Conservation (phyloP, 2,329 filamentous ascomycete genomes). For the Aspergillus sp. region DNA sequence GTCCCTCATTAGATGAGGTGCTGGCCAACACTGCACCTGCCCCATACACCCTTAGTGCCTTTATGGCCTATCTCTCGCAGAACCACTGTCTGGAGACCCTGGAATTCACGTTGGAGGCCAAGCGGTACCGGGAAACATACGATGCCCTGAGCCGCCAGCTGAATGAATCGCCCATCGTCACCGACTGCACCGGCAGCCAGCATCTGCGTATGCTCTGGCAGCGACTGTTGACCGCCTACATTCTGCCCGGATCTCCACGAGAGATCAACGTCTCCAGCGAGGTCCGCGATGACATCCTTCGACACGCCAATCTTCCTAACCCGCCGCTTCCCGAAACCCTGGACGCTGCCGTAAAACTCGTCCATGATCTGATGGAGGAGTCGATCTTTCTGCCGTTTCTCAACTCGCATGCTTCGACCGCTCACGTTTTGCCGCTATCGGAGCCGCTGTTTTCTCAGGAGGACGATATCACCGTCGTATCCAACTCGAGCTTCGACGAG, state of each 20-base stretch:
- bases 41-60: constrained; percentile 87
- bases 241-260: constrained; percentile 77
- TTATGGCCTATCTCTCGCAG: constrained; percentile 94
- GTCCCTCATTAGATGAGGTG: constrained; percentile 82
- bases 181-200: constrained; percentile 60
- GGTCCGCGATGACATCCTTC: constrained; percentile 78
- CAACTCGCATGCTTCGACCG: constrained; percentile 61
- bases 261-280: constrained; percentile 88
- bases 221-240: constrained; percentile 85
- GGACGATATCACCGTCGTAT: constrained; percentile 37
- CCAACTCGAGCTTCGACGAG: constrained; percentile 34
- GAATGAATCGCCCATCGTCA: constrained; percentile 47
- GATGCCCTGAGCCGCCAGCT: constrained; percentile 57
- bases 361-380: constrained; percentile 97
- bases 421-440: constrained; percentile 48
- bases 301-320: constrained; percentile 57
- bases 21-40: constrained; percentile 80
- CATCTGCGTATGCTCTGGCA: constrained; percentile 82
- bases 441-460: constrained; percentile 44
- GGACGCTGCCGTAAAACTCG: constrained; percentile 79
- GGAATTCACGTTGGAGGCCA: constrained; percentile 93
- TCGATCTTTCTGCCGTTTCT: constrained; percentile 91
- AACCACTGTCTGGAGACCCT: constrained; percentile 96
- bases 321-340: constrained; percentile 75
- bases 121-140: constrained; percentile 74